Evolutionary conservation across 2,329 filamentous ascomycete genomes (phyloP), one percentile per base, ranked within the genome.

Genomic region (Diaporthe sp.): DNA sequence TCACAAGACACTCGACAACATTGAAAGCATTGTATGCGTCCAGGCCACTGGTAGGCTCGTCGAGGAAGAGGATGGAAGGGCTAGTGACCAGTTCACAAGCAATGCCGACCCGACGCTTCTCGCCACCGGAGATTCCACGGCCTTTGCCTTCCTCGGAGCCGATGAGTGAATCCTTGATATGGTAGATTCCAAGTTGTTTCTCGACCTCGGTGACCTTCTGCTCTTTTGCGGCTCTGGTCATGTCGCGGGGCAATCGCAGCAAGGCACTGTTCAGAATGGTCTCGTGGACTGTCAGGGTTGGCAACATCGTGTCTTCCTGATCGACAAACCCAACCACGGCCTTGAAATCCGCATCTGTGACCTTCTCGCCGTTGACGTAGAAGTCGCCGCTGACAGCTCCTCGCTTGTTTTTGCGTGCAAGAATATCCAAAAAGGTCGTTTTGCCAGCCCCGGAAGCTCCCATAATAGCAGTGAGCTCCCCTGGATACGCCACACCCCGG

Each of bases 1-100:
- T 98, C 52, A 98, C 96, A 13, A 99, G 89, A 80, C 96, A 98
- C 82, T 99, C 97, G 35, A 99, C 92, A 52, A 99, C 97, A 77
- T 99, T 99, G 87, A 97, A 99, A 8, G 97, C 97, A 81, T 99
- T 99, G 87, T 92, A 99, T 1, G 97, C 95, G 83, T 99, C 97
- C 30, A 98, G 88, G 71, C 97, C 97, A 81, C 96, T 98, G 0
- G 97, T 99, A 1, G 97, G 97, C 81, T 99, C 97, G 81, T 99
- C 97, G 72, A 99, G 88, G 86, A 99, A 98, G 28, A 99, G 90
- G 77, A 99, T 98, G 75, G 96, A 98, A 4, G 97, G 97, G 80
- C 96, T 98, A 7, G 97, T 99, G 75, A 99, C 97, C 72, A 99
- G 90, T 82, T 99, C 97, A 83, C 97, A 99, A 64, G 97, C 97